Evolutionary conservation across 805 yeast genomes (phyloP), one percentile per base, ranked within the genome.

Genomic region (Candida sakaeoensis): DNA sequence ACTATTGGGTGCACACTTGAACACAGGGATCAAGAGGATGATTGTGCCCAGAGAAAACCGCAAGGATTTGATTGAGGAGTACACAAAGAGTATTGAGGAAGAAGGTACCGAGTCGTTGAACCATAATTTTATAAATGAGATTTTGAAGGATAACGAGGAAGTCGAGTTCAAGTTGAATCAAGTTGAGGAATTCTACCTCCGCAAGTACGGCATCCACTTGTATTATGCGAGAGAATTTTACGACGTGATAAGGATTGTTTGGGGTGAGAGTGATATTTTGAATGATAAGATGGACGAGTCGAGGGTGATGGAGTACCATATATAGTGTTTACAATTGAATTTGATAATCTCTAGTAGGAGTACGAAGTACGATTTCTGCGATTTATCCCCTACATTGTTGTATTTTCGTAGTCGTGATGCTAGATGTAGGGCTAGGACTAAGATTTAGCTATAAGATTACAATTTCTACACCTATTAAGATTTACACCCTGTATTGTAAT

Each of bases 1-100:
- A 58, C 62, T 85, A 28, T 66, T 83, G 15, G 93, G 93, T 2
- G 93, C 93, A 0, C 89, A 85, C 51, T 68, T 85, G 47, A 79
- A 83, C 27, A 65, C 64, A 1, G 27, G 23, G 8, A 65, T 68
- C 39, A 68, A 64, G 30, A 72, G 71, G 41, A 83, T 88, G 26
- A 60, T 88, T 30, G 65, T 85, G 8, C 96, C 96, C 2, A 63
- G 82, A 43, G 72, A 78, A 39, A 85, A 86, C 60, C 65, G 86
- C 44, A 70, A 74, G 37, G 91, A 83, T 50, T 75, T 89, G 12
- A 75, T 80, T 43, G 80, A 78, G 43, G 79, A 79, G 37, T 77
- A 73, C 46, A 58, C 61, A 40, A 55, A 55, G 42, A 52, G 60
- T 41, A 53, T 63, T 42, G 68, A 68, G 40, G 62, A 63, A 39